These are phyloP conservation scores for Boletus fagicola DNA, from an alignment of 768 basidiomycete species.

Conservation along the genomic window DNA sequence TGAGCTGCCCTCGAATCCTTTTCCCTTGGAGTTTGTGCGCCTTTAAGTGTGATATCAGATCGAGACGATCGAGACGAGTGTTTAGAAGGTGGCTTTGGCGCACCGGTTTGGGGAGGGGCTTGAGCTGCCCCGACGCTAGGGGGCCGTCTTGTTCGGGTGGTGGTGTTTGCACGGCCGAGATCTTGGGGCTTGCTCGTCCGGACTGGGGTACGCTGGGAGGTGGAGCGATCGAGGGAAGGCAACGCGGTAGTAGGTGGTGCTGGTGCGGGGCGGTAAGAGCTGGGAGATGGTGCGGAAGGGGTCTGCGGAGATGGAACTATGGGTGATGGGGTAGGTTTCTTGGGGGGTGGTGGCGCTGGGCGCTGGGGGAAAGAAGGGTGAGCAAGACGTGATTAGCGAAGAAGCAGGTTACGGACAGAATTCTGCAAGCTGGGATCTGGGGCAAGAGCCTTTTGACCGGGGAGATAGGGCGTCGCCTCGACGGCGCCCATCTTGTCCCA, in stretches of 20 bases:
- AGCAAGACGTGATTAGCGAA: background rate
- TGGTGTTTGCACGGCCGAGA: constrained; percentile 67
- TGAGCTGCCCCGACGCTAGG: constrained; percentile 37
- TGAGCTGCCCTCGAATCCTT: constrained; percentile 35
- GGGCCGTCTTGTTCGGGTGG: constrained; percentile 60
- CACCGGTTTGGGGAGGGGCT: constrained; percentile 31
- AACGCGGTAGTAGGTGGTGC: constrained; percentile 64
- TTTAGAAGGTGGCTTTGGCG: constrained; percentile 40
- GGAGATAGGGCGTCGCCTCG: constrained; percentile 28
- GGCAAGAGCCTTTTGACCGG: constrained; percentile 25
- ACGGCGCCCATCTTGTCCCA: constrained; percentile 84
- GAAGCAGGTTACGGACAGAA: constrained; percentile 43
- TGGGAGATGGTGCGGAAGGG: constrained; percentile 41
- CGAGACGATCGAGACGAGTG: constrained; percentile 58
- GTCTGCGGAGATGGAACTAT: constrained; percentile 28
- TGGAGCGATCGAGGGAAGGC: constrained; percentile 80
- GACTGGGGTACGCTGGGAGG: constrained; percentile 74
- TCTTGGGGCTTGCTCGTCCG: constrained; percentile 45
- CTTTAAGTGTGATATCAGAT: constrained; percentile 55
- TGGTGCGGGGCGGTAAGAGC: constrained; percentile 68
- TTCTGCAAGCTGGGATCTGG: constrained; percentile 54
- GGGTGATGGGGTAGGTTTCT: constrained; percentile 36
- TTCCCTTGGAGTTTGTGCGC: constrained; percentile 34
- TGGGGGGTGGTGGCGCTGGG: constrained; percentile 40
- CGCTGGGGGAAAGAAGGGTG: constrained; percentile 30